Evolutionary conservation across 768 basidiomycete species (phyloP), one percentile per base, ranked within the genome.

Genomic region (Termitomyces sp.): DNA sequence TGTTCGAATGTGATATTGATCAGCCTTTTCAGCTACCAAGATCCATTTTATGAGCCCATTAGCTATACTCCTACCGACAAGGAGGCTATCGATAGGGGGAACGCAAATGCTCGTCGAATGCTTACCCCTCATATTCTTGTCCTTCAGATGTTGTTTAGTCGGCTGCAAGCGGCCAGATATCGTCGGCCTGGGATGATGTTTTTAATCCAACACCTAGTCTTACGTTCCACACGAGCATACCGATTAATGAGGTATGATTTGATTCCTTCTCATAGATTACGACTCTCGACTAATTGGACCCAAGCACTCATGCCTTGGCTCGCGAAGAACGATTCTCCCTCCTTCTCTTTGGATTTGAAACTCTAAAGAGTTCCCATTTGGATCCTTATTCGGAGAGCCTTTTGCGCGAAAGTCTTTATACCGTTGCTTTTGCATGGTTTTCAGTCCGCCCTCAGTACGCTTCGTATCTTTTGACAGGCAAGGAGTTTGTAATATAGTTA

Each of bases 91-190:
- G 90, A 94, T 59, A 83, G 85, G 34, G 83, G 83, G 24, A 77
- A 81, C 24, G 74, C 75, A 15, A 77, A 83, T 61, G 93, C 93
- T 5, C 81, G 83, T 43, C 81, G 90, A 38, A 68, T 94, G 5
- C 79, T 98, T 9, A 77, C 82, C 2, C 93, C 97, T 5, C 97
- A 98, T 71, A 77, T 80, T 1, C 76, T 95, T 15, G 78, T 98
- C 26, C 68, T 98, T 45, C 86, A 93, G 60, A 88, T 98, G 79
- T 68, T 98, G 9, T 83, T 93, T 56, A 97, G 93, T 67, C 85
- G 94, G 43, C 77, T 97, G 60, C 96, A 98, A 71, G 91, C 96
- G 42, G 92, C 95, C 50, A 84, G 93, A 56, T 96, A 98, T 72
- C 82, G 88, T 37, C 79, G 88, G 54, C 84, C 88, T 0, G 85